phyloP scores from a whole-genome alignment of 441 rosid genomes.

The Pelargonium australe region DNA sequence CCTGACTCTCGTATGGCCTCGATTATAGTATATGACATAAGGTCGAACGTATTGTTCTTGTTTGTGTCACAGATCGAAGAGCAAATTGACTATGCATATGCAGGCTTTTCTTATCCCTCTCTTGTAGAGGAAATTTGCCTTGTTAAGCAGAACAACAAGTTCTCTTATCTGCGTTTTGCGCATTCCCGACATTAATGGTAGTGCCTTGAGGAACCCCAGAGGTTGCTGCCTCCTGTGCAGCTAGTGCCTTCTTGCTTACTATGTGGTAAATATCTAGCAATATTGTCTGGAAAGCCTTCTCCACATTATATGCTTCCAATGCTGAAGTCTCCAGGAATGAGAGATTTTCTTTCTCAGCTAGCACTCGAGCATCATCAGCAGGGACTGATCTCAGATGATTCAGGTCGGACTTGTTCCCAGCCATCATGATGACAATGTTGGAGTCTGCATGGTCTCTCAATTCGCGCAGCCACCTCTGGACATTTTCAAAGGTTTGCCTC shows the following conservation, averaged over 20 bases:
- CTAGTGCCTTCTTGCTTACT: constrained; percentile 1
- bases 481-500: background rate
- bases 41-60: too few species aligned
- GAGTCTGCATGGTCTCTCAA: background rate
- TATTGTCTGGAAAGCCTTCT: constrained; percentile 2
- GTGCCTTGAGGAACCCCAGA: background rate
- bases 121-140: too few species aligned
- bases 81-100: background rate
- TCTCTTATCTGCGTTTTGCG: background rate
- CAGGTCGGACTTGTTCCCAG: background rate
- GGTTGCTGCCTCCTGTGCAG: background rate
- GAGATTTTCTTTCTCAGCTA: constrained; percentile 2
- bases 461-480: background rate
- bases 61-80: too few species aligned
- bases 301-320: background rate
- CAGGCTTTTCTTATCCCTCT: background rate
- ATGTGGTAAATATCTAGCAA: background rate
- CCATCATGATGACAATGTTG: background rate
- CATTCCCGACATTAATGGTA: background rate
- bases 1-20: too few species aligned
- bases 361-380: background rate
- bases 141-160: background rate
- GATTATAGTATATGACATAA: too few species aligned
- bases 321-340: background rate
- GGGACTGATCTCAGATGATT: background rate